Conservation (phyloP, 305 asterid genomes). For the Caryopteris hybrid region DNA sequence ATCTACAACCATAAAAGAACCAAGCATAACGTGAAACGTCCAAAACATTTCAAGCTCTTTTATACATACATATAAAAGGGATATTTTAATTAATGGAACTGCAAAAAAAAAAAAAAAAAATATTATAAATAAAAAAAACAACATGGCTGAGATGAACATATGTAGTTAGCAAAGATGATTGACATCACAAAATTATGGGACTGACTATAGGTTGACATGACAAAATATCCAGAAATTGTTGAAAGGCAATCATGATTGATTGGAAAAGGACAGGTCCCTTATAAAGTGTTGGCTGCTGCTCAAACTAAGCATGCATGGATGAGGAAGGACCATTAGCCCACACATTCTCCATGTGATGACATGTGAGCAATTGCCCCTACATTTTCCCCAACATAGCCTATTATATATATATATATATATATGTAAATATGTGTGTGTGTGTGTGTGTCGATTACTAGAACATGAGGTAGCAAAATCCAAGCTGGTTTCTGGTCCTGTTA, state of each 20-base stretch:
- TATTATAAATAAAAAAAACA: too few relatives aligned
- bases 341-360: conserved; percentile 51
- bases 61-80: too few relatives aligned
- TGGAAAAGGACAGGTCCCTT: conserved; percentile 1
- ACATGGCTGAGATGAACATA: too few relatives aligned
- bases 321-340: conserved; percentile 41
- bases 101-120: too few relatives aligned
- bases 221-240: conserved; percentile 2
- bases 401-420: not conserved
- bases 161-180: too few relatives aligned
- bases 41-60: too few relatives aligned
- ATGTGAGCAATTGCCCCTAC: conserved; percentile 29
- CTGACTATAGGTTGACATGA: not conserved
- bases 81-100: too few relatives aligned
- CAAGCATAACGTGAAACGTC: too few relatives aligned
- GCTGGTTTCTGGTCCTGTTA: too few relatives aligned
- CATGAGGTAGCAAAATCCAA: too few relatives aligned
- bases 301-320: conserved; percentile 15
- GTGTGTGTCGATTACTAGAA: too few relatives aligned
- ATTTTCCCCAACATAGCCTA: not conserved
- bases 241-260: not conserved
- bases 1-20: too few relatives aligned
- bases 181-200: not conserved
- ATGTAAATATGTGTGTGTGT: not conserved
- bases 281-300: conserved; percentile 6